Percentiles rank a stretch among this genome's conserved stretches.
These are phyloP conservation scores for Saccharomycopsis selenospora DNA, from an alignment of 805 yeast genomes.

Conservation along the genomic window DNA sequence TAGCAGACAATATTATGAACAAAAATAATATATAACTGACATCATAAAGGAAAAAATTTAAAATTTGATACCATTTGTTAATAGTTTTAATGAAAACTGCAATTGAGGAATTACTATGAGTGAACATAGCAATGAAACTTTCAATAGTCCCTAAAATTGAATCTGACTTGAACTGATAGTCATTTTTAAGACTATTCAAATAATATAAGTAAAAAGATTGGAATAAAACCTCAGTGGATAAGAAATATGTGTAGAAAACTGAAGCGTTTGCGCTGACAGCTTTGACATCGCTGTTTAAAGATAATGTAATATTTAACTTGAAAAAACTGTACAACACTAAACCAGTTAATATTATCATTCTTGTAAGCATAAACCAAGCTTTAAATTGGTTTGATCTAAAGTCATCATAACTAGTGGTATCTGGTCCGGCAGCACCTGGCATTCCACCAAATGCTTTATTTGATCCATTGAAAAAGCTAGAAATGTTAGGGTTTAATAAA, in stretches of 20 bases:
- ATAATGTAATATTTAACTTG: slow-evolving; percentile 5
- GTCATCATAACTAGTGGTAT: slow-evolving; percentile 3
- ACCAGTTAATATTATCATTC: slow-evolving; percentile 5
- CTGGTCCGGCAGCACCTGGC: not conserved
- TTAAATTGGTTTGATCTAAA: slow-evolving; percentile 15
- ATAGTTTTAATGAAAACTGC: slow-evolving; percentile 1
- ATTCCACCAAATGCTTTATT: not conserved
- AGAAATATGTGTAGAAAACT: slow-evolving; percentile 9
- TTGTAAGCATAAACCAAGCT: slow-evolving; percentile 11
- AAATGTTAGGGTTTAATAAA: slow-evolving; percentile 5
- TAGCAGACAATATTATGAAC: slow-evolving; percentile 7
- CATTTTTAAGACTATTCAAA: slow-evolving; percentile 1
- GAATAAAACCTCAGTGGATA: slow-evolving; percentile 10
- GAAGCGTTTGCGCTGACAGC: slow-evolving; percentile 1
- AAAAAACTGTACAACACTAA: slow-evolving; percentile 7
- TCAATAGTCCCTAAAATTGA: slow-evolving; percentile 9
- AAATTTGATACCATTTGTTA: slow-evolving; percentile 17
- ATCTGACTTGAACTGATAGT: slow-evolving; percentile 15
- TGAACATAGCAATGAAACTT: not conserved
- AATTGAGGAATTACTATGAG: not conserved
- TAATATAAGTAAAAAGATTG: slow-evolving; percentile 5
- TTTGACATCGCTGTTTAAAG: not conserved
- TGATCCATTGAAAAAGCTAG: slow-evolving; percentile 2
- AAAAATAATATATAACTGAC: slow-evolving; percentile 9
- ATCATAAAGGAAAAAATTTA: slow-evolving; percentile 13